Base-by-base conservation (phyloP, 306 rosid species). In the Fragaria iinumae region DNA sequence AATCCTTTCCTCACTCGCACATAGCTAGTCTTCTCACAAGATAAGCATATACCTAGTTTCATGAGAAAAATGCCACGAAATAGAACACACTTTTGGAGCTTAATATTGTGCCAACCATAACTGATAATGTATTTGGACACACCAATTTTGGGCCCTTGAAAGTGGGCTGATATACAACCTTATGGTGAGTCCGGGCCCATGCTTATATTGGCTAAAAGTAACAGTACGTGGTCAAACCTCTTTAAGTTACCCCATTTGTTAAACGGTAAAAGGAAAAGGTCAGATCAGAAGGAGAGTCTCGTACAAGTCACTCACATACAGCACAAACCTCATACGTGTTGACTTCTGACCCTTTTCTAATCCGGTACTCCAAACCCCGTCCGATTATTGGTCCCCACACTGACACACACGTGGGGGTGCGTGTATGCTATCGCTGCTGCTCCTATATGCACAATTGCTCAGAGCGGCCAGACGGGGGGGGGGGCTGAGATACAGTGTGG, bases 351-450 rank as follows among this genome's bases (percentile, higher is more conserved):
- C 10, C 10, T 13, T 53, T 6, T 3, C 18, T 23, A 38, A 36
- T 71, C 32, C 11, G 60, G 34, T 20, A 71, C 39, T 73, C 29
- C 44, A 45, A 57, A 25, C 47, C 53, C 69, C 77, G 77, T 73
- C 20, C 18, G 56, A 25, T 56, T 8, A 73, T 5, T 6, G 52
- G 56, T 23, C 69, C 56, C 43, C 43, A 11, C 20, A 39, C 43
- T 56, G 77, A 43, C 68, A 45, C 68, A 29, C 48, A 65, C 27
- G 70, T 65, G 70, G 48, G 70, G 48, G 70, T 65, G 47, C 45
- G 47, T 18, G 47, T 18, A 67, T 12, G 25, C 14, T 39, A 21
- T 41, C 12, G 52, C 13, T 34, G 34, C 50, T 8, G 17, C 48
- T 34, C 49, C 49, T 20, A 41, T 20, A 41, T 39, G 49, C 71